phyloP scores from a whole-genome alignment of 768 basidiomycete genomes.

The Lyophyllum atratum region DNA sequence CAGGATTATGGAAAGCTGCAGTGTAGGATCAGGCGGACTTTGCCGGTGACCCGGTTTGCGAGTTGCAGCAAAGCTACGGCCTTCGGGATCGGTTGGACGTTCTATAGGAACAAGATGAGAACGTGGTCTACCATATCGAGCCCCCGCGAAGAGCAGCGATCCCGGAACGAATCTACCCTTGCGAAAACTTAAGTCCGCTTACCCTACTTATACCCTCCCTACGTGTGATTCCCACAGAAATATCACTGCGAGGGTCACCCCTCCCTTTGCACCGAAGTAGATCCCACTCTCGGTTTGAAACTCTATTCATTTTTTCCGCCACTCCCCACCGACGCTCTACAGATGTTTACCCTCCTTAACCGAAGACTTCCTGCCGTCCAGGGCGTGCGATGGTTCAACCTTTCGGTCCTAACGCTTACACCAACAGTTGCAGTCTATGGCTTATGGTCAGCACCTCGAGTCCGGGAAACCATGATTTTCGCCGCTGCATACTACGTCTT shows the following conservation, averaged over 20 bases:
- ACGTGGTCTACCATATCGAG: slow-evolving; percentile 16
- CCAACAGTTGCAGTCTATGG: slow-evolving; percentile 77
- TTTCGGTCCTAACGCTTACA: slow-evolving; percentile 66
- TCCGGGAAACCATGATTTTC: slow-evolving; percentile 59
- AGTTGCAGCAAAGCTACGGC: slow-evolving; percentile 9
- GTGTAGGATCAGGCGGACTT: slow-evolving; percentile 3
- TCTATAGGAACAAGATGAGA: slow-evolving; percentile 8
- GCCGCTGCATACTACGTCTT: slow-evolving; percentile 75
- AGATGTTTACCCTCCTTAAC: slow-evolving; percentile 18
- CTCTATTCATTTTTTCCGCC: background rate
- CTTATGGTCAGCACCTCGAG: slow-evolving; percentile 44
- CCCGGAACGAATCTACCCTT: slow-evolving; percentile 19
- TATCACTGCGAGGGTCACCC: slow-evolving; percentile 9
- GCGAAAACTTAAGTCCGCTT: slow-evolving; percentile 21
- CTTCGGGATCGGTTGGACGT: slow-evolving; percentile 1
- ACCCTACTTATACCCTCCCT: slow-evolving; percentile 7
- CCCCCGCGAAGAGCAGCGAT: slow-evolving; percentile 15
- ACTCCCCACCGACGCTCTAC: background rate
- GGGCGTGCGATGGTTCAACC: slow-evolving; percentile 77
- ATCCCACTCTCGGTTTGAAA: background rate
- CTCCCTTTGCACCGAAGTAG: background rate
- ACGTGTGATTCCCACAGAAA: slow-evolving; percentile 13
- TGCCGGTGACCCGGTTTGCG: slow-evolving; percentile 5
- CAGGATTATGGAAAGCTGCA: background rate
- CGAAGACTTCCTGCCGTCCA: slow-evolving; percentile 48